Evolutionary conservation across 2,329 filamentous ascomycete genomes (phyloP), one percentile per base, ranked within the genome.

Genomic region (Stenocarpella maydis): DNA sequence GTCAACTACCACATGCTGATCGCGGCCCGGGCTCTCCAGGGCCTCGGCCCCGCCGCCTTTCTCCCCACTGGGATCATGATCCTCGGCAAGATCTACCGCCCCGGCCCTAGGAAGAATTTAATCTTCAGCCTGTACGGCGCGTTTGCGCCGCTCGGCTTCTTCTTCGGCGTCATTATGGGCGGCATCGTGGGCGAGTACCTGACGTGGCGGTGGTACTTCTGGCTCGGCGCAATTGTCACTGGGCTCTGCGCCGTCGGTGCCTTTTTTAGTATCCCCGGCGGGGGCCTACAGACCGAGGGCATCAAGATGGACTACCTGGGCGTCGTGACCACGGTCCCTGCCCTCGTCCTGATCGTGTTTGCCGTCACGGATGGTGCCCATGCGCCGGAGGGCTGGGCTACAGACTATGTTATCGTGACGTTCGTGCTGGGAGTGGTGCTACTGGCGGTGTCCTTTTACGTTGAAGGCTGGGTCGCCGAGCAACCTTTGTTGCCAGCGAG

Each of bases 311-410:
- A 95, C 76, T 94, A 89, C 86, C 80, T 84, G 68, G 92, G 92
- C 0, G 80, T 86, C 1, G 75, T 78, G 2, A 86, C 90, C 17
- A 90, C 91, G 19, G 84, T 92, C 0, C 84, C 85, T 0, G 92
- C 90, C 0, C 78, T 94, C 15, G 83, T 92, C 2, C 83, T 96
- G 31, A 83, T 93, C 72, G 90, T 94, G 0, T 95, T 90, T 74
- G 91, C 92, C 0, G 86, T 96, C 64, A 94, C 92, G 0, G 90
- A 93, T 58, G 90, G 89, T 9, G 87, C 89, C 0, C 88, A 93
- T 76, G 91, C 91, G 0, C 86, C 89, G 0, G 77, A 88, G 3
- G 88, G 90, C 1, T 95, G 92, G 92, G 82, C 79, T n/a, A 93
- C 90, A 0, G 90, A 91, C 1, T 93, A 94, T 73, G 90, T 95